Conservation (phyloP, 2,329 filamentous ascomycete species). For the Cryphonectria naterciae region DNA sequence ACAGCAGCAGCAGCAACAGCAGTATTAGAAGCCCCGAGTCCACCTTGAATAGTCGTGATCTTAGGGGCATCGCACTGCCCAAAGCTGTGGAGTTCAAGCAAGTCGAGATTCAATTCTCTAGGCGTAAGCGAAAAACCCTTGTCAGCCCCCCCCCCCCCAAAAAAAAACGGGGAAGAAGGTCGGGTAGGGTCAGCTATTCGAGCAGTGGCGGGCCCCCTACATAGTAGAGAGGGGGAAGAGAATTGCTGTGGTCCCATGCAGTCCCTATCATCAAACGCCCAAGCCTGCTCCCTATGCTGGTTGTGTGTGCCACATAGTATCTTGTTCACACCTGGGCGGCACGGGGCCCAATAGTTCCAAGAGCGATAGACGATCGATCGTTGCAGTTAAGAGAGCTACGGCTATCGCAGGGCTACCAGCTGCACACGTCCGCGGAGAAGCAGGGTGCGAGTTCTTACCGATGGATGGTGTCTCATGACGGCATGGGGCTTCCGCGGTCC, state of each 20-base stretch:
- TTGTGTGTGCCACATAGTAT: neutral
- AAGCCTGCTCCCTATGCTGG: neutral
- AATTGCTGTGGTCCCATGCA: neutral
- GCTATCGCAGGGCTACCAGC: constrained; percentile 4
- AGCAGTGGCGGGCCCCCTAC: neutral
- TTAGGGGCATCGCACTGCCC: neutral
- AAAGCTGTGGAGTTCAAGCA: neutral
- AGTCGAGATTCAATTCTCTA: neutral
- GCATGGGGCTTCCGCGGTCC: constrained; percentile 11
- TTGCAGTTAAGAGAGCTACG: neutral
- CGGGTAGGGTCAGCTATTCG: neutral
- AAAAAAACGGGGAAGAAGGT: neutral
- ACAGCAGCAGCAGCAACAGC: neutral
- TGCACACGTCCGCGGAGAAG: constrained; percentile 24
- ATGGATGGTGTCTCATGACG: constrained; percentile 24
- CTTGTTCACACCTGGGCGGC: neutral
- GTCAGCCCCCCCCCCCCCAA: neutral
- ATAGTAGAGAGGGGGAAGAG: neutral
- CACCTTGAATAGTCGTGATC: neutral
- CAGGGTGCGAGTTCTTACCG: constrained; percentile 1
- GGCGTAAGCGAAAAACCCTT: neutral
- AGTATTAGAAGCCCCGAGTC: neutral
- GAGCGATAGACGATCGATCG: neutral
- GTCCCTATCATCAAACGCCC: neutral
- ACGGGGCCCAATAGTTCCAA: neutral